These are phyloP conservation scores for Eruca vesicaria DNA, from an alignment of 441 rosid genomes.

Conservation along the genomic window DNA sequence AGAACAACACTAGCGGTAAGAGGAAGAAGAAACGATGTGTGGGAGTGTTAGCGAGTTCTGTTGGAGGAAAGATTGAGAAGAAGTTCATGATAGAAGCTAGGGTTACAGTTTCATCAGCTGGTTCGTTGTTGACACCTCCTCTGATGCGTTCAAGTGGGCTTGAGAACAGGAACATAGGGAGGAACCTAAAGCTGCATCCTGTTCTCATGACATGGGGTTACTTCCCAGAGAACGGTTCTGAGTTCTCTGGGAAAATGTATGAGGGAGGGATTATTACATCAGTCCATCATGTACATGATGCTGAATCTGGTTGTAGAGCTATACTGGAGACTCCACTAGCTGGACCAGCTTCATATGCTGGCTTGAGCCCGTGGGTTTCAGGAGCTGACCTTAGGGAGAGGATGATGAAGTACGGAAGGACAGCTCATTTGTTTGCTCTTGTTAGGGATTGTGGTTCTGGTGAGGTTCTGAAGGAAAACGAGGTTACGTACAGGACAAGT, in stretches of 20 bases:
- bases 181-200: conserved; percentile 73
- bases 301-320: conserved; percentile 38
- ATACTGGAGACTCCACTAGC: conserved; percentile 55
- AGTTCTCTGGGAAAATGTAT: conserved; percentile 44
- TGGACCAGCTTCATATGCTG: conserved; percentile 60
- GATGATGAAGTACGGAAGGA: conserved; percentile 59
- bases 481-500: conserved; percentile 26
- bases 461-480: conserved; percentile 47
- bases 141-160: conserved; percentile 68
- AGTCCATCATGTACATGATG: conserved; percentile 41
- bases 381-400: conserved; percentile 55
- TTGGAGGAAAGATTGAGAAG: conserved; percentile 35
- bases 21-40: conserved; percentile 50
- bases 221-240: conserved; percentile 52
- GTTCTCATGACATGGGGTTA: conserved; percentile 71
- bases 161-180: conserved; percentile 59
- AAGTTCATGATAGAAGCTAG: conserved; percentile 63
- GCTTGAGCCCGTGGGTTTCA: conserved; percentile 63
- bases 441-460: conserved; percentile 64
- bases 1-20: conserved; percentile 17
- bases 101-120: conserved; percentile 68
- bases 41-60: conserved; percentile 54
- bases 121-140: conserved; percentile 72
- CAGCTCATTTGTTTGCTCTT: conserved; percentile 48
- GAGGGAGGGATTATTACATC: conserved; percentile 81